phyloP scores from a whole-genome alignment of 768 basidiomycete genomes.

The Galerina sulciceps region DNA sequence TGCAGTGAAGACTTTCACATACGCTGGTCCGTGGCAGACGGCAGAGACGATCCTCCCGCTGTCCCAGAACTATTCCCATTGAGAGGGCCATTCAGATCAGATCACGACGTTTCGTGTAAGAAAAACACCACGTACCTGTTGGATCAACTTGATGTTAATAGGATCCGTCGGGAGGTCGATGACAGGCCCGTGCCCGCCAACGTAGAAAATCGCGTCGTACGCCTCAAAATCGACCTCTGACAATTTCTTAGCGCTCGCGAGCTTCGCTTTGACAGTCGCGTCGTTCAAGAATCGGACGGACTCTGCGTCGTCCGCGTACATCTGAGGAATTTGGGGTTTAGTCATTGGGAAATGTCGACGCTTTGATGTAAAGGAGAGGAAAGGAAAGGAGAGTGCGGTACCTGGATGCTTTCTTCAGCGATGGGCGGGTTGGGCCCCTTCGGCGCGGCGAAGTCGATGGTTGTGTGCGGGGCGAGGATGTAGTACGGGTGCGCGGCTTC shows the following conservation, averaged over 20 bases:
- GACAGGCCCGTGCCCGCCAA: constrained; percentile 81
- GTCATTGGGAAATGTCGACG: too few relatives aligned
- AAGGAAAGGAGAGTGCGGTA: too few relatives aligned
- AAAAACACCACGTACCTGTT: constrained; percentile 50
- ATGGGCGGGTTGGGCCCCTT: constrained; percentile 73
- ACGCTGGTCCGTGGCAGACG: constrained; percentile 85
- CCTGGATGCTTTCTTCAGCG: constrained; percentile 59
- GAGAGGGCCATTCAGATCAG: too few relatives aligned
- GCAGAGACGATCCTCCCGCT: constrained; percentile 66
- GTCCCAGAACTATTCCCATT: too few relatives aligned
- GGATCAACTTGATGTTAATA: constrained; percentile 59
- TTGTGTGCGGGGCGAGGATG: constrained; percentile 49
- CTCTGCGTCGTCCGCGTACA: constrained; percentile 56
- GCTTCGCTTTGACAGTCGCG: constrained; percentile 50
- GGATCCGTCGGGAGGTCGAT: constrained; percentile 69
- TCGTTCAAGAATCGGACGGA: constrained; percentile 64
- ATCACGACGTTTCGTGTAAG: not conserved
- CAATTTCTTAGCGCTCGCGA: constrained; percentile 63
- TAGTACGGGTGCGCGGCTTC: constrained; percentile 80
- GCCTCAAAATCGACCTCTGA: constrained; percentile 59
- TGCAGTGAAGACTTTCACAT: constrained; percentile 24
- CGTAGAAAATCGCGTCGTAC: constrained; percentile 78
- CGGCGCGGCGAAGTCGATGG: constrained; percentile 65
- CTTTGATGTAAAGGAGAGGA: too few relatives aligned
- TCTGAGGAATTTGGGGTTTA: too few relatives aligned